phyloP scores from a whole-genome alignment of 73 alveolate species.

The Halteria grandinella region DNA sequence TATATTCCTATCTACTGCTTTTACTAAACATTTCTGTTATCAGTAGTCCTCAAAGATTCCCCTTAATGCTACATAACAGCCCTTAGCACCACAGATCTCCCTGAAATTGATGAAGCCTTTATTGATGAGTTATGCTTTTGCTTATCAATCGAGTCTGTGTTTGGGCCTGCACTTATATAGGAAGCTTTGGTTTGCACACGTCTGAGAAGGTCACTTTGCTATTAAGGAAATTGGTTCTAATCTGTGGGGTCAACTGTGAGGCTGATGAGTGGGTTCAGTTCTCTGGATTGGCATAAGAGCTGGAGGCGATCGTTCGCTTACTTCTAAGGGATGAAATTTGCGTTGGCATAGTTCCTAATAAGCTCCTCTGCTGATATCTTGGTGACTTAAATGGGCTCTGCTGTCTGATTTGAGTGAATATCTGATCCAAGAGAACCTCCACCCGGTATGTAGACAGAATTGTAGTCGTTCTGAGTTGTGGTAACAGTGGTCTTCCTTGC shows the following conservation, averaged over 20 bases:
- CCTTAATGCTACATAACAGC: no score
- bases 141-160: no score
- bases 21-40: no score
- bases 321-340: conserved; percentile 49
- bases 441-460: background rate
- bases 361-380: conserved; percentile 43
- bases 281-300: conserved; percentile 42
- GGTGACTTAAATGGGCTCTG: conserved; percentile 13
- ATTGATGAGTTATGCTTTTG: no score
- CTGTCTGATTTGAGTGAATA: background rate
- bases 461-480: conserved; percentile 2
- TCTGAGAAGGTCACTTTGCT: no score
- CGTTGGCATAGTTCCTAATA: conserved; percentile 34
- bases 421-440: background rate
- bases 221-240: conserved; percentile 2
- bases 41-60: no score
- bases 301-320: conserved; percentile 41
- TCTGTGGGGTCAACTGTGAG: conserved; percentile 37
- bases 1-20: no score
- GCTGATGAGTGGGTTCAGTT: conserved; percentile 28
- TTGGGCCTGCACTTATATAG: no score
- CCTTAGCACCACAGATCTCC: no score
- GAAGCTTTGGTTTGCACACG: no score
- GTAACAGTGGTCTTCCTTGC: conserved; percentile 37
- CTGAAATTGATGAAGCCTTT: no score